phyloP scores from a whole-genome alignment of 139 green algal genomes.

The Astrephomene gubernaculifera region DNA sequence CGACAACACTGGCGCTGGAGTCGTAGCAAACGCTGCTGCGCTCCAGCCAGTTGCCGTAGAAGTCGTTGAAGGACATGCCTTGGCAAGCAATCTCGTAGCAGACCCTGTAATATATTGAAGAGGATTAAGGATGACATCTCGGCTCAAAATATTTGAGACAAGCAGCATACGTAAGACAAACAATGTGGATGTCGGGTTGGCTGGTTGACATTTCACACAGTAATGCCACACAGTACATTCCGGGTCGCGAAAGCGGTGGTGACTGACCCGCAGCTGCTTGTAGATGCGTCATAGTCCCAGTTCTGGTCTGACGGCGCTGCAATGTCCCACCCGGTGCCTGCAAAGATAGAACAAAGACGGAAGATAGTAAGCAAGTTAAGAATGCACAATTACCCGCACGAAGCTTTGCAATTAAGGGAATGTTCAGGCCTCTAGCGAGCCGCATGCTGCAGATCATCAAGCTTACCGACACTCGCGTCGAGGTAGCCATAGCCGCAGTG shows the following conservation, averaged over 20 bases:
- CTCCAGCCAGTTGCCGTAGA: slow-evolving; percentile 18
- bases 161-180: too few relatives aligned
- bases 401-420: too few relatives aligned
- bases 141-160: too few relatives aligned
- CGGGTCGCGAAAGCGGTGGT: too few relatives aligned
- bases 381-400: too few relatives aligned
- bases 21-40: slow-evolving; percentile 28
- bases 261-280: neutral
- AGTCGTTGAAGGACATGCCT: slow-evolving; percentile 22
- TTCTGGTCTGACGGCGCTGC: slow-evolving; percentile 37
- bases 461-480: slow-evolving; percentile 17
- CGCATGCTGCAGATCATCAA: too few relatives aligned
- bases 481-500: slow-evolving; percentile 39
- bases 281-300: slow-evolving; percentile 34
- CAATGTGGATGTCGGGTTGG: too few relatives aligned
- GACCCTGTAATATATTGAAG: slow-evolving; percentile 7
- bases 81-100: slow-evolving; percentile 46
- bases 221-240: too few relatives aligned
- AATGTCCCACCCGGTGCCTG: slow-evolving; percentile 49
- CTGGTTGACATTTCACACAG: too few relatives aligned
- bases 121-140: too few relatives aligned
- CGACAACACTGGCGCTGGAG: neutral
- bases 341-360: neutral
- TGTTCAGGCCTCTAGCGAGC: too few relatives aligned
- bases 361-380: neutral